phyloP scores from a whole-genome alignment of 2,329 filamentous ascomycete species.

The Sporothrix inflata region DNA sequence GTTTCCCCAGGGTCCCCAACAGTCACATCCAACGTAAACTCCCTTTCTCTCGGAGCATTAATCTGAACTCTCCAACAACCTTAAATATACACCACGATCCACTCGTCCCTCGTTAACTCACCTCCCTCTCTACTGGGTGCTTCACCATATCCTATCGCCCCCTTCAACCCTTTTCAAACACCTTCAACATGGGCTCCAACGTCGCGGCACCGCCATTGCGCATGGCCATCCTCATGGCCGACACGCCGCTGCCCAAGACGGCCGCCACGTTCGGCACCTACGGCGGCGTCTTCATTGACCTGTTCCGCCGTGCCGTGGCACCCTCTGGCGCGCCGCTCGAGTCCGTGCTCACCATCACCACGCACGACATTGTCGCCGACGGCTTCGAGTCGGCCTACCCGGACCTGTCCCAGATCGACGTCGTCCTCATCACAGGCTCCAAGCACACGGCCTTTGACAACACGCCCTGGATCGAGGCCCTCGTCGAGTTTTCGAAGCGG shows the following conservation, averaged over 20 bases:
- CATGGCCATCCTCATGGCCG: slow-evolving; percentile 87
- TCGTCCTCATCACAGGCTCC: slow-evolving; percentile 77
- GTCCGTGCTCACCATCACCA: slow-evolving; percentile 60
- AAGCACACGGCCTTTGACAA: slow-evolving; percentile 75
- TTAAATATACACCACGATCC: not conserved
- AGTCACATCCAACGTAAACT: not conserved
- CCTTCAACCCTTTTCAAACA: not conserved
- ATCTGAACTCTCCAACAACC: not conserved
- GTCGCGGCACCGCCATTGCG: slow-evolving; percentile 51
- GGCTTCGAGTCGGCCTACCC: slow-evolving; percentile 65
- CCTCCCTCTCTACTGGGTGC: not conserved
- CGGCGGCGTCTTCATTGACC: slow-evolving; percentile 67
- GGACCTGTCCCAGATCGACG: slow-evolving; percentile 73
- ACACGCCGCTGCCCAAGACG: slow-evolving; percentile 70
- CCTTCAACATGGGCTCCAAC: slow-evolving; percentile 36
- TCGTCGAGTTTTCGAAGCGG: slow-evolving; percentile 69
- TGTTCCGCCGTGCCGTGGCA: slow-evolving; percentile 59
- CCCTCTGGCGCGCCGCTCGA: slow-evolving; percentile 47
- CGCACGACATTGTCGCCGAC: slow-evolving; percentile 71
- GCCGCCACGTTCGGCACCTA: slow-evolving; percentile 71
- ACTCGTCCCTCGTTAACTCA: not conserved
- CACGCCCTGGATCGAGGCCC: slow-evolving; percentile 73
- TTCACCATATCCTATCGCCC: not conserved
- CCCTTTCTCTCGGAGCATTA: not conserved
- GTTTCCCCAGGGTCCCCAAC: not conserved